Percentiles rank a stretch among this genome's conserved stretches.
Evolutionary conservation across 2,329 filamentous ascomycete species (phyloP).

Genomic region (Xylariaceae sp.): DNA sequence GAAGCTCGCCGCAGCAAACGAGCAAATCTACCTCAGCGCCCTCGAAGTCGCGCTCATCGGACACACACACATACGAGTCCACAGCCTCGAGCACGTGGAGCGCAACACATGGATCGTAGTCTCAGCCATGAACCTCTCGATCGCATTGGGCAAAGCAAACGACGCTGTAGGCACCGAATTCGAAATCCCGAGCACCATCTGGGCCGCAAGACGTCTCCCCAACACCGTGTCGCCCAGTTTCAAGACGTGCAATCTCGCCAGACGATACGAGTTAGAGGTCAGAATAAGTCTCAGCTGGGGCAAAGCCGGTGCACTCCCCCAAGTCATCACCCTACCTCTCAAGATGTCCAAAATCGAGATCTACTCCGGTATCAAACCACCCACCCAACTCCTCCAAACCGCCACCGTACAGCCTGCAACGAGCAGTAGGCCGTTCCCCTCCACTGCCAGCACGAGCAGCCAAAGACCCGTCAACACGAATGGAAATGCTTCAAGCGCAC

Average conservation of each 20-base stretch:
- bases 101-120: conserved; percentile 71
- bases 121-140: conserved; percentile 65
- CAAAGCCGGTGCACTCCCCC: conserved; percentile 40
- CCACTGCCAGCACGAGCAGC: conserved; percentile 22
- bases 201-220: conserved; percentile 69
- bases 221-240: conserved; percentile 87
- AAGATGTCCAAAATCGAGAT: conserved; percentile 71
- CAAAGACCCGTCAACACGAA: conserved; percentile 19
- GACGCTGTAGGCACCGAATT: conserved; percentile 62
- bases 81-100: conserved; percentile 69
- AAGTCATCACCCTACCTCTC: conserved; percentile 74
- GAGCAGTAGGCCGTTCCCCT: conserved; percentile 11
- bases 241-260: conserved; percentile 78
- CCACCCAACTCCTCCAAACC: conserved; percentile 64
- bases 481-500: conserved; percentile 9
- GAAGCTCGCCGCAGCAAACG: conserved; percentile 65
- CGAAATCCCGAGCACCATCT: conserved; percentile 65
- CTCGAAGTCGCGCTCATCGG: conserved; percentile 80
- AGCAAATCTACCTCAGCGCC: conserved; percentile 70
- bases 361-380: conserved; percentile 83
- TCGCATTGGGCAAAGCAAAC: conserved; percentile 61
- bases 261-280: conserved; percentile 80
- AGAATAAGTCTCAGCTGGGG: conserved; percentile 75
- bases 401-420: conserved; percentile 9
- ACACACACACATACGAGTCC: conserved; percentile 73